A percentile compares a stretch with the other conserved stretches of the same genome.
These are phyloP conservation scores for Microbotryum silenes-acaulis DNA, from an alignment of 1,284 basidiomycete genomes.

Conservation along the genomic window DNA sequence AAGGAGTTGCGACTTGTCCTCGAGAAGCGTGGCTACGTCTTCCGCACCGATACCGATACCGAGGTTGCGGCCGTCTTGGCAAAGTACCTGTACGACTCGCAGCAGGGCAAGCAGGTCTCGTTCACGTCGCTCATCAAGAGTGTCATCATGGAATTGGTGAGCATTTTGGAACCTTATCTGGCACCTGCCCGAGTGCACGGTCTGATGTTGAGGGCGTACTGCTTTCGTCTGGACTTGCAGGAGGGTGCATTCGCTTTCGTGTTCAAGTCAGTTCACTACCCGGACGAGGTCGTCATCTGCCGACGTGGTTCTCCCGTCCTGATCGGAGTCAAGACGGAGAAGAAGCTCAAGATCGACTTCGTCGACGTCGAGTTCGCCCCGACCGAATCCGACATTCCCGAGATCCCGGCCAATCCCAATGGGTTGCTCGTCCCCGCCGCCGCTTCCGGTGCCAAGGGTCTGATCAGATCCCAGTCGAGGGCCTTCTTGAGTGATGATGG, in stretches of 20 bases:
- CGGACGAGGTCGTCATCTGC: slow-evolving; percentile 90
- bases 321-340: slow-evolving; percentile 98
- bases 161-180: slow-evolving; percentile 22
- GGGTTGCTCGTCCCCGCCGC: slow-evolving; percentile 65
- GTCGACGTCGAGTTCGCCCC: slow-evolving; percentile 93
- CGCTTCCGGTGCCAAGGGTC: slow-evolving; percentile 54
- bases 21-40: slow-evolving; percentile 90
- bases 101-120: slow-evolving; percentile 75
- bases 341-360: slow-evolving; percentile 99
- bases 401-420: slow-evolving; percentile 17
- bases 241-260: slow-evolving; percentile 99
- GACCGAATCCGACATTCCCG: slow-evolving; percentile 38
- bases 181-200: not conserved
- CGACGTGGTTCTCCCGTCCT: slow-evolving; percentile 94
- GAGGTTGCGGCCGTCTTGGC: slow-evolving; percentile 93
- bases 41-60: slow-evolving; percentile 95
- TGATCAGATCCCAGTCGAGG: slow-evolving; percentile 89
- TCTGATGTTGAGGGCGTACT: not conserved
- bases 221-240: slow-evolving; percentile 30
- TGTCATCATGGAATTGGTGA: slow-evolving; percentile 82
- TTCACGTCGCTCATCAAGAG: slow-evolving; percentile 93
- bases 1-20: slow-evolving; percentile 84
- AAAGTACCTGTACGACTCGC: slow-evolving; percentile 95
- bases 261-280: slow-evolving; percentile 96
- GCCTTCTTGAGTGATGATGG: slow-evolving; percentile 94